phyloP scores from a whole-genome alignment of 108 stramenopile species.

The Chaetoceros muelleri region DNA sequence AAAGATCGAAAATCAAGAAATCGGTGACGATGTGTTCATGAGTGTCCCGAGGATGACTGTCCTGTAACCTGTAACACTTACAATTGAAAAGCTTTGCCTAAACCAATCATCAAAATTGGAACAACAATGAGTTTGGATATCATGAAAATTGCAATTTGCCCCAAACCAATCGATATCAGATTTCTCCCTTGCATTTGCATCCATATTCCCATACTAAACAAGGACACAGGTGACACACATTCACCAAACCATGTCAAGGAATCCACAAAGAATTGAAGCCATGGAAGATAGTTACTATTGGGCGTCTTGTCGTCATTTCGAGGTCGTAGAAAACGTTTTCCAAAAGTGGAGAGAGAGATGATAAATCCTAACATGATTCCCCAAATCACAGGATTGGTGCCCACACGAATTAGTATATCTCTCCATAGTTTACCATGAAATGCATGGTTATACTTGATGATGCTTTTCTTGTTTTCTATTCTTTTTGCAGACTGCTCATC shows the following conservation, averaged over 20 bases:
- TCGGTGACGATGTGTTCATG: too few species aligned
- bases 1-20: too few species aligned
- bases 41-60: too few species aligned
- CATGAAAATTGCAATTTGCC: slow-evolving; percentile 18
- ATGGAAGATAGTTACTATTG: slow-evolving; percentile 11
- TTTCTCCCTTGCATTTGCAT: slow-evolving; percentile 20
- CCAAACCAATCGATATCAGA: slow-evolving; percentile 5
- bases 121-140: slow-evolving; percentile 24
- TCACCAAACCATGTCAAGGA: slow-evolving; percentile 21
- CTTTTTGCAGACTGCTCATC: neutral
- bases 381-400: slow-evolving; percentile 23
- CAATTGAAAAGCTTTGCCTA: slow-evolving; percentile 20
- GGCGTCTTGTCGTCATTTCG: too few species aligned
- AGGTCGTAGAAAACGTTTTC: slow-evolving; percentile 13
- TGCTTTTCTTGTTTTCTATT: slow-evolving; percentile 5
- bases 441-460: neutral
- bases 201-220: slow-evolving; percentile 36
- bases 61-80: too few species aligned
- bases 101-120: slow-evolving; percentile 26
- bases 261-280: slow-evolving; percentile 19
- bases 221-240: slow-evolving; percentile 16
- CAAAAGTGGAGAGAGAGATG: slow-evolving; percentile 22
- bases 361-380: slow-evolving; percentile 24
- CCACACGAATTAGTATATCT: slow-evolving; percentile 11
- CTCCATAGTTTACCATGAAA: slow-evolving; percentile 12